Evolutionary conservation across 331 rosid species (phyloP).

Genomic region (Erythrophleum ivorense): DNA sequence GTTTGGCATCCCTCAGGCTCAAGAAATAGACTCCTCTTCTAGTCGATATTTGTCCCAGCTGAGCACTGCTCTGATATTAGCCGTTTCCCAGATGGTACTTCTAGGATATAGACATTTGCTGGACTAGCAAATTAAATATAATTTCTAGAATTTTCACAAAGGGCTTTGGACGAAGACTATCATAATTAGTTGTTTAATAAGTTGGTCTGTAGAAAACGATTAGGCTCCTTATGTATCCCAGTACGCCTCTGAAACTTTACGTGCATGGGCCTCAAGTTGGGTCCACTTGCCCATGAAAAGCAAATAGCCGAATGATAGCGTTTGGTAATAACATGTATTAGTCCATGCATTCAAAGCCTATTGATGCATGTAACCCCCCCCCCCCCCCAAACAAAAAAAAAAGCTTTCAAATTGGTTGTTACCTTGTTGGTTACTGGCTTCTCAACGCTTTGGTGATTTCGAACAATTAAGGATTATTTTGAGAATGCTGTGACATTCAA

Average conservation of each 20-base stretch:
- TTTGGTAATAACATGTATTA: not conserved
- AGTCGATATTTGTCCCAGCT: not conserved
- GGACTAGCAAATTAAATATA: not conserved
- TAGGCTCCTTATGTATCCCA: not conserved
- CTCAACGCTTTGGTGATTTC: no score
- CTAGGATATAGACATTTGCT: not conserved
- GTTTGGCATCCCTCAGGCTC: no score
- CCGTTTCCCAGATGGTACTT: not conserved
- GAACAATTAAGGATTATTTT: no score
- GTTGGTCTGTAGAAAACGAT: no score
- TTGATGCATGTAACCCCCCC: no score
- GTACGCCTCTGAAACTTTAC: not conserved
- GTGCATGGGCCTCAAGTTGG: not conserved
- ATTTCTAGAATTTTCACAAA: not conserved
- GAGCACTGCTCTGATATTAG: not conserved
- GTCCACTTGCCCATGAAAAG: not conserved
- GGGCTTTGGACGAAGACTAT: not conserved
- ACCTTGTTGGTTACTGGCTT: no score
- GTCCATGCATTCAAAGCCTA: no score
- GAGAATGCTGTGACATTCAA: no score
- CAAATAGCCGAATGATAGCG: not conserved
- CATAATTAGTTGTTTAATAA: no score
- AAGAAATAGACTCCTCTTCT: no score
- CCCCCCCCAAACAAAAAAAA: no score
- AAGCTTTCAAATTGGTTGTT: no score